Percentiles rank a stretch among this genome's conserved stretches.
Conservation (phyloP, 2,329 filamentous ascomycete genomes). For the Fusarium secorum region DNA sequence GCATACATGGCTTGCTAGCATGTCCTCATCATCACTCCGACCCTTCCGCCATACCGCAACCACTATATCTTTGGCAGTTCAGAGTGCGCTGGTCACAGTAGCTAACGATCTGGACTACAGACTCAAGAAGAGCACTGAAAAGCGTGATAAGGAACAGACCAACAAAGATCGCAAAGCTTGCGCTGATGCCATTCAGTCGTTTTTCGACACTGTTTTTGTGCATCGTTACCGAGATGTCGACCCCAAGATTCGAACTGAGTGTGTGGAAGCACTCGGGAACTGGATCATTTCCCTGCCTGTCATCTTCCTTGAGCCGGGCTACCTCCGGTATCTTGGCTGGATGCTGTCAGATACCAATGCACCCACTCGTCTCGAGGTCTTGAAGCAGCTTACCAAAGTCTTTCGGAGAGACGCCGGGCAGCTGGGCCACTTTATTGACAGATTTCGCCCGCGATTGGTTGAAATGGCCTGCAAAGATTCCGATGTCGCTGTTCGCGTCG, state of each 20-base stretch:
- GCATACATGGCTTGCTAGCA: conserved; percentile 85
- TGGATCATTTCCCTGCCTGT: conserved; percentile 90
- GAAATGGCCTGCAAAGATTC: conserved; percentile 92
- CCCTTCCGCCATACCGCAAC: conserved; percentile 96
- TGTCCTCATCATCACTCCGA: conserved; percentile 87
- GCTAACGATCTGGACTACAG: conserved; percentile 75
- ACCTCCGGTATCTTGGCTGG: conserved; percentile 95
- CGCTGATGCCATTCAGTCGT: conserved; percentile 78
- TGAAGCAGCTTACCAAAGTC: conserved; percentile 81
- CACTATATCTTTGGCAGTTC: conserved; percentile 80
- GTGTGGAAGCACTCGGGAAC: conserved; percentile 82
- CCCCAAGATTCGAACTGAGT: conserved; percentile 85
- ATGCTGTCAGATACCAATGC: conserved; percentile 84
- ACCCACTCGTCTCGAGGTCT: conserved; percentile 80
- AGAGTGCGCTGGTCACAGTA: conserved; percentile 77
- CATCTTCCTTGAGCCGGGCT: conserved; percentile 88
- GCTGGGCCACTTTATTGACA: conserved; percentile 90
- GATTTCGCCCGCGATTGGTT: conserved; percentile 84
- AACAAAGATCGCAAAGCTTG: conserved; percentile 74
- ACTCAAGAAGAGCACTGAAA: conserved; percentile 79
- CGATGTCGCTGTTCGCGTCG: conserved; percentile 80
- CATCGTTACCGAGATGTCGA: conserved; percentile 97
- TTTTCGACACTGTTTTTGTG: conserved; percentile 92
- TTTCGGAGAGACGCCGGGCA: conserved; percentile 84
- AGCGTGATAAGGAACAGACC: conserved; percentile 75